Conservation (phyloP, 106 monocot species). For the Apostasia ramifera region DNA sequence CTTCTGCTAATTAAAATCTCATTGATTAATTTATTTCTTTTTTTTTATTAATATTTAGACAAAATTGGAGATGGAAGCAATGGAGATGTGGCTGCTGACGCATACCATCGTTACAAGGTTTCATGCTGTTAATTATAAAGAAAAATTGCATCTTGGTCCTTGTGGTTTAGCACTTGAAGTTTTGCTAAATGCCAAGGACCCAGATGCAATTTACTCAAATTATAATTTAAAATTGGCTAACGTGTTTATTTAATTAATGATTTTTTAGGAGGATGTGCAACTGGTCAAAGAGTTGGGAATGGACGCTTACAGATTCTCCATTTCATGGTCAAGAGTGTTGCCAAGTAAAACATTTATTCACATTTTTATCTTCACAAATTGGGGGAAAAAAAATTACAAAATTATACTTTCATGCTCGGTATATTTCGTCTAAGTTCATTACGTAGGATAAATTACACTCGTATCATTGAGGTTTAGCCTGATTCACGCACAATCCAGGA, state of each 20-base stretch:
- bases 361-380: neutral
- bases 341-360: conserved; percentile 23
- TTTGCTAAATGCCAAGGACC: no score
- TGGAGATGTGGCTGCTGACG: conserved; percentile 39
- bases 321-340: conserved; percentile 52
- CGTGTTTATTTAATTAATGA: neutral
- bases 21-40: neutral
- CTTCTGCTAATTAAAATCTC: neutral
- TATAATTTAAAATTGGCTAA: no score
- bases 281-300: conserved; percentile 38
- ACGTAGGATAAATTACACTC: no score
- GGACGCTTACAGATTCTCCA: conserved; percentile 51
- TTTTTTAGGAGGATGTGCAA: conserved; percentile 44
- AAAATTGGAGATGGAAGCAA: conserved; percentile 34
- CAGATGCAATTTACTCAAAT: no score
- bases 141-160: no score
- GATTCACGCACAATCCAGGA: no score
- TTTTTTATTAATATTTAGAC: conserved; percentile 14
- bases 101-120: conserved; percentile 45
- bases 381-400: no score
- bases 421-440: no score
- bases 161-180: no score
- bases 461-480: no score
- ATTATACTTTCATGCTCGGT: no score
- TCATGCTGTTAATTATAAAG: no score